Base-by-base conservation (phyloP, 805 yeast genomes). In the Saturnispora bothae region DNA sequence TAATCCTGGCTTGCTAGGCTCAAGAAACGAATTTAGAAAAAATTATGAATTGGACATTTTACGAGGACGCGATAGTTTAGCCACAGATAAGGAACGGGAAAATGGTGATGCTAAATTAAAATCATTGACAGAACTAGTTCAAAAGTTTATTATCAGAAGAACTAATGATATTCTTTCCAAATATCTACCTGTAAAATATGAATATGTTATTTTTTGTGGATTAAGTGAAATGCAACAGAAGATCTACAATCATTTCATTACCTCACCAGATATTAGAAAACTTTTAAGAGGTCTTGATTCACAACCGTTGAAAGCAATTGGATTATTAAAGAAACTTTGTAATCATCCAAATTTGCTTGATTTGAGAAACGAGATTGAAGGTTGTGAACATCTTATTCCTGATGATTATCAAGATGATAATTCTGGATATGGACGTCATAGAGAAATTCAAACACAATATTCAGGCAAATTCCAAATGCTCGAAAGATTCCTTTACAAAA, bases 81-180 rank as follows among this genome's bases (percentile, higher is more conserved):
- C 96, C 0, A 71, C 82, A 0, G 96, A 89, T 35, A 64, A 73
- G 28, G 96, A 89, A 46, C 69, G 81, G 22, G 62, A 62, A 28
- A 61, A 63, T 28, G 94, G 96, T 17, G 83, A 80, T 42, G 56
- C 52, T 21, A 86, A 82, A 53, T 64, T 92, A 36, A 61, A 64
- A 16, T 85, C 82, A 48, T 62, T 92, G 34, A 76, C 89, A 0
- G 72, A 66, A 22, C 54, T 86, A 33, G 98, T 92, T 2, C 82
- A 88, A 25, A 80, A 76, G 48, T 89, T 89, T 56, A 92, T 92
- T 55, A 92, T 92, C 43, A 71, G 98, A 55, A 76, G 98, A 53
- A 86, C 97, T 1, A 92, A 92, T 61, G 98, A 92, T 57, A 83
- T 92, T 49, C 65, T 92, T 39, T 80, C 96, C 22, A 89, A 92